Conservation (phyloP, 371 early-diverging fungal species). For the Circinella minor region DNA sequence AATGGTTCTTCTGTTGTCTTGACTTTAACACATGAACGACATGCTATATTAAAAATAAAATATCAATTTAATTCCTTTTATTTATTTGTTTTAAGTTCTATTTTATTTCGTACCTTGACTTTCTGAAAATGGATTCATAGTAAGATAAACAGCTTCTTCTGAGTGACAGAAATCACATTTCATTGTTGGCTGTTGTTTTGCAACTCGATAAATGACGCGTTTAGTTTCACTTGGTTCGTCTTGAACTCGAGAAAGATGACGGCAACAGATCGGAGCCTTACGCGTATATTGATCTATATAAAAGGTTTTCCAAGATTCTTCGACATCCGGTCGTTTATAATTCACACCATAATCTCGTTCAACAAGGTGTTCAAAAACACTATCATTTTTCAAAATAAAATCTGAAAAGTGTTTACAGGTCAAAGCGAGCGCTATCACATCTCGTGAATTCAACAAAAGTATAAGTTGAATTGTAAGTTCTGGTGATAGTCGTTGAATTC, state of each 20-base stretch:
- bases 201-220: conserved; percentile 27
- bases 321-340: conserved; percentile 29
- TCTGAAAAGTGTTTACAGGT: conserved; percentile 28
- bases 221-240: conserved; percentile 30
- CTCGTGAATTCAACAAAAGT: conserved; percentile 23
- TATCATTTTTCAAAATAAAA: conserved; percentile 28
- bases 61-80: not conserved
- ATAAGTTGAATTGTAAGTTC: conserved; percentile 36
- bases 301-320: conserved; percentile 29
- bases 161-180: conserved; percentile 37
- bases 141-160: conserved; percentile 28
- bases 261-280: conserved; percentile 15
- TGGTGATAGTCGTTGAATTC: conserved; percentile 28
- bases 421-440: conserved; percentile 29
- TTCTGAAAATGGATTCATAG: conserved; percentile 32
- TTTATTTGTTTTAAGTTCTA: no score
- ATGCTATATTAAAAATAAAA: conserved; percentile 18
- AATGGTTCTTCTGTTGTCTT: conserved; percentile 18
- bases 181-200: not conserved
- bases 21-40: conserved; percentile 26
- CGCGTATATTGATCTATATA: conserved; percentile 22
- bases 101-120: conserved; percentile 3
- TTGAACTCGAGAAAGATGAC: conserved; percentile 22
- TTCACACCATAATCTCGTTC: conserved; percentile 40
- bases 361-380: conserved; percentile 31